These are phyloP conservation scores for Sclerotinia nivalis DNA, from an alignment of 2,329 filamentous ascomycete species.

Conservation along the genomic window DNA sequence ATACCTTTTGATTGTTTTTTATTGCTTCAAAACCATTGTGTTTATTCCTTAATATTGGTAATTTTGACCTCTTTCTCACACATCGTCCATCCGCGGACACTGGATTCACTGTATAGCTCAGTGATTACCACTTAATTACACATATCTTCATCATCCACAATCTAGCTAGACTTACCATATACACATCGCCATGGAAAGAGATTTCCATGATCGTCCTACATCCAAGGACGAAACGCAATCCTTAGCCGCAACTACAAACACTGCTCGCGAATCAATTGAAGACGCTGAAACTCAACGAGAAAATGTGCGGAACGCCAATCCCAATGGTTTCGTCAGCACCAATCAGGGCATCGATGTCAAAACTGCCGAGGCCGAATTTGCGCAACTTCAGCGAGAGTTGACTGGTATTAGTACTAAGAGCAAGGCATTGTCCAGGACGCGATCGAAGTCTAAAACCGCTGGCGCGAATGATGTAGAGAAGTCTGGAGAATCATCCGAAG, in stretches of 20 bases:
- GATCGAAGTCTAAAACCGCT: conserved; percentile 39
- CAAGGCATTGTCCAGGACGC: conserved; percentile 52
- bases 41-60: conserved; percentile 15
- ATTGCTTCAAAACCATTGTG: conserved; percentile 2
- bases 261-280: conserved; percentile 14
- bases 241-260: conserved; percentile 10
- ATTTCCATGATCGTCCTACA: conserved; percentile 1
- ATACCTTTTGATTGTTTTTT: background rate
- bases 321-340: conserved; percentile 48
- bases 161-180: background rate
- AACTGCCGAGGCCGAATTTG: conserved; percentile 70
- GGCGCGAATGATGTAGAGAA: conserved; percentile 60
- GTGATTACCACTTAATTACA: background rate
- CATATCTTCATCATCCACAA: background rate
- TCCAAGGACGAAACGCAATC: conserved; percentile 6
- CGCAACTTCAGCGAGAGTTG: conserved; percentile 63
- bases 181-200: conserved; percentile 19
- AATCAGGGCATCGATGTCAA: conserved; percentile 56
- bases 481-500: conserved; percentile 43
- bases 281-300: conserved; percentile 48
- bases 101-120: background rate
- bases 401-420: conserved; percentile 58
- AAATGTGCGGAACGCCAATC: conserved; percentile 44
- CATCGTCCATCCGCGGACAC: conserved; percentile 11
- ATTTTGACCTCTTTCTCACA: background rate